phyloP scores from a whole-genome alignment of 805 yeast species.

The Yarrowia bubula region DNA sequence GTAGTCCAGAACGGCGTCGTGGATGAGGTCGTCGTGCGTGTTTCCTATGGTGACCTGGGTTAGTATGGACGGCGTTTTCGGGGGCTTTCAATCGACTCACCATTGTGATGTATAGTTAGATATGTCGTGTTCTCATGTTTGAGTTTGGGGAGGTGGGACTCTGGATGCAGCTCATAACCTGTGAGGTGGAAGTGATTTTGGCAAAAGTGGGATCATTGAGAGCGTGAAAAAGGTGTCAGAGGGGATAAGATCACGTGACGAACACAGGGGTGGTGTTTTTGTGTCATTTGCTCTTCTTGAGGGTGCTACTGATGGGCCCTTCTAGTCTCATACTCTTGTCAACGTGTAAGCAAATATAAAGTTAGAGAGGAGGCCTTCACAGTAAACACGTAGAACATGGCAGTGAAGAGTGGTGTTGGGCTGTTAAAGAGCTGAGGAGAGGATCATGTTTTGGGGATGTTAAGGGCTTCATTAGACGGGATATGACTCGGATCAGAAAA shows the following conservation, averaged over 20 bases:
- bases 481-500: too few species aligned
- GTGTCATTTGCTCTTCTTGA: too few species aligned
- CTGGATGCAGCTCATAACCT: not conserved
- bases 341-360: too few species aligned
- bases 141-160: conserved; percentile 3
- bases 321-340: too few species aligned
- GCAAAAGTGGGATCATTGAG: not conserved
- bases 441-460: too few species aligned
- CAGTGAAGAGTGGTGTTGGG: too few species aligned
- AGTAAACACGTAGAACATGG: too few species aligned
- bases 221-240: not conserved
- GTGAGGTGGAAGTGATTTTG: not conserved
- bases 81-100: not conserved
- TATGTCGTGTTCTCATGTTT: conserved; percentile 26
- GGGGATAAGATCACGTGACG: not conserved
- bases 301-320: too few species aligned
- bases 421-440: too few species aligned
- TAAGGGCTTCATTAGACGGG: too few species aligned
- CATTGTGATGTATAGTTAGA: conserved; percentile 20
- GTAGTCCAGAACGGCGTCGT: conserved; percentile 95
- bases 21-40: conserved; percentile 90
- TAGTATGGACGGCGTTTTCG: not conserved
- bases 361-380: too few species aligned
- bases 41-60: conserved; percentile 75
- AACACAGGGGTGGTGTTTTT: not conserved